Evolutionary conservation across 2,329 filamentous ascomycete genomes (phyloP), one percentile per base, ranked within the genome.

Genomic region (Ustilaginoidea virens): DNA sequence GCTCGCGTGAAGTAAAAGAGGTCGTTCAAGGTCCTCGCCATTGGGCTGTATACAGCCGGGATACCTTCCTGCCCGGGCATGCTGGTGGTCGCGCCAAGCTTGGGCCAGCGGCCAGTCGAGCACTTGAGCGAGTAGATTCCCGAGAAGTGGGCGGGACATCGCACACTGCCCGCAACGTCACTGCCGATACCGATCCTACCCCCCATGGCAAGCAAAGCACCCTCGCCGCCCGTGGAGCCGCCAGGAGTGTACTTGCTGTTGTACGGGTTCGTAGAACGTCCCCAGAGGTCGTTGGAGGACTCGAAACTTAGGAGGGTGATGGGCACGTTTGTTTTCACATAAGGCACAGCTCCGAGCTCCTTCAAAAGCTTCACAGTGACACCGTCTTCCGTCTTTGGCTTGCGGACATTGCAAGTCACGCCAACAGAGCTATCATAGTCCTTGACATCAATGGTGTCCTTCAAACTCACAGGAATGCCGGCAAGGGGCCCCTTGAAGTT

Each of bases 41-140:
- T 94, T 5, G 86, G 86, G 33, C 80, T 87, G 55, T 86, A 93
- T 13, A 93, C 83, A 37, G 78, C 81, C 1, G 82, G 74, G 18
- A 94, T 74, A 1, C 85, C 86, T 47, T 94, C 87, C 48, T 94
- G 85, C 0, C 87, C 87, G 0, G 80, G 74, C 83, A 93, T 93
- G 42, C 79, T 86, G 1, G 86, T 93, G 36, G 69, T 70, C 48
- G 83, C 74, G 7, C 83, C 83, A 23, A 71, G 66, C 51, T 92
- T 92, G 1, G 83, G 82, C 83, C 86, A 94, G 27, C 86, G 68
- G 2, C 87, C 86, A 2, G 81, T 92, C 3, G 80, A 86, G 55
- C 86, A 93, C 20, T 80, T 73, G 15, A 94, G 57, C 12, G 79
- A 78, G 52, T 92, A 94, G 48, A 87, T 82, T 7, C 86, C 86